These are phyloP conservation scores for Pelagophyceae sp. DNA, from an alignment of 352 stramenopile species.

Conservation along the genomic window DNA sequence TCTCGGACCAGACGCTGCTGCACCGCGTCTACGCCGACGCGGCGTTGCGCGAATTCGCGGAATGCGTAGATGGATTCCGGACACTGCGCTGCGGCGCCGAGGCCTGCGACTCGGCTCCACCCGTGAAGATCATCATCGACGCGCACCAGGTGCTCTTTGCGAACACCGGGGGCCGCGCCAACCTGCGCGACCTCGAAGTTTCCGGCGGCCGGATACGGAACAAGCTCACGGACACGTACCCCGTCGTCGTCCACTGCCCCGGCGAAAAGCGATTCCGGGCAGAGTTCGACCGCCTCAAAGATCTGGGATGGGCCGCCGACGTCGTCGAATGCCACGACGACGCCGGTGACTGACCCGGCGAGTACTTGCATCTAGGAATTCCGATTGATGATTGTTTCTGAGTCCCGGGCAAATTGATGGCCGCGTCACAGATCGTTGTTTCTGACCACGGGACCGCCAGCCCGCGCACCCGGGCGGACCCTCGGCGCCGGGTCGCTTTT, in stretches of 20 bases:
- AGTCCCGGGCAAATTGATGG: no score
- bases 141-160: not conserved
- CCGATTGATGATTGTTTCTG: no score
- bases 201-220: not conserved
- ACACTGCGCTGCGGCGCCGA: not conserved
- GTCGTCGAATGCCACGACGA: not conserved
- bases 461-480: no score
- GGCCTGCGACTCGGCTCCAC: not conserved
- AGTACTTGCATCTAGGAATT: no score
- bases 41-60: not conserved
- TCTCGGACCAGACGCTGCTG: constrained; percentile 16
- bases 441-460: no score
- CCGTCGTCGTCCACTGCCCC: constrained; percentile 13
- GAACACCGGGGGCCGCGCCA: constrained; percentile 11
- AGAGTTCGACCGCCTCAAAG: not conserved
- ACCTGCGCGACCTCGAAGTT: not conserved
- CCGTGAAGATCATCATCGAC: not conserved
- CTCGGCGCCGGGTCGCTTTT: no score
- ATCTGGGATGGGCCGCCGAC: not conserved
- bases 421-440: no score
- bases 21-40: not conserved
- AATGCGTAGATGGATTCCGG: not conserved
- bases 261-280: constrained; percentile 10
- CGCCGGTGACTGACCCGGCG: not conserved
- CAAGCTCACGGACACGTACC: constrained; percentile 2